Conservation (phyloP, 352 stramenopile genomes). For the Vaucheria bursata region DNA sequence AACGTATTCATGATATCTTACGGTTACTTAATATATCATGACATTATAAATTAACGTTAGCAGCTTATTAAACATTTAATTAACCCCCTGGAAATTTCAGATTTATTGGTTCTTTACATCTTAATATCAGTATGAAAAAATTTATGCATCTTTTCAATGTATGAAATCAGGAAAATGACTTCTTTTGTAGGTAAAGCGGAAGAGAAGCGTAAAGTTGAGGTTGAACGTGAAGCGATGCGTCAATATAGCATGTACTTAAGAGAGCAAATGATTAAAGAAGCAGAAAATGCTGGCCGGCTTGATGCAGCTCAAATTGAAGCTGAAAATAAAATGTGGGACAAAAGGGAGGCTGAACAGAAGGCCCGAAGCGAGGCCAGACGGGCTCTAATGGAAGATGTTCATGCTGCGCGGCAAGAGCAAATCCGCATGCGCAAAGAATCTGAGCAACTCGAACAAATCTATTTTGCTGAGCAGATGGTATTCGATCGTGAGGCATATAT, state of each 20-base stretch:
- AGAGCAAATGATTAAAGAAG: slow-evolving; percentile 51
- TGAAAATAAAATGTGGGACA: slow-evolving; percentile 48
- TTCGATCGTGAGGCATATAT: slow-evolving; percentile 24
- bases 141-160: slow-evolving; percentile 11
- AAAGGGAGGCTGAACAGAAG: slow-evolving; percentile 46
- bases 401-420: slow-evolving; percentile 37
- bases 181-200: slow-evolving; percentile 33
- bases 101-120: no score
- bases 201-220: slow-evolving; percentile 44
- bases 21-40: no score
- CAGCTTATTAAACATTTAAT: no score
- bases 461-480: slow-evolving; percentile 24
- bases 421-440: slow-evolving; percentile 18
- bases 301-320: slow-evolving; percentile 24
- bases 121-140: no score
- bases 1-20: no score
- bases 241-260: slow-evolving; percentile 49
- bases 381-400: slow-evolving; percentile 40
- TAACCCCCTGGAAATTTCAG: no score
- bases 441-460: slow-evolving; percentile 17
- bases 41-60: no score
- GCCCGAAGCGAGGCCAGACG: slow-evolving; percentile 41
- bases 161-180: slow-evolving; percentile 32
- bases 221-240: slow-evolving; percentile 34
- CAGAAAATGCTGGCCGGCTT: slow-evolving; percentile 40